Evolutionary conservation across 2,329 filamentous ascomycete genomes (phyloP), one percentile per base, ranked within the genome.

Genomic region (Trichoderma brevicompactum): DNA sequence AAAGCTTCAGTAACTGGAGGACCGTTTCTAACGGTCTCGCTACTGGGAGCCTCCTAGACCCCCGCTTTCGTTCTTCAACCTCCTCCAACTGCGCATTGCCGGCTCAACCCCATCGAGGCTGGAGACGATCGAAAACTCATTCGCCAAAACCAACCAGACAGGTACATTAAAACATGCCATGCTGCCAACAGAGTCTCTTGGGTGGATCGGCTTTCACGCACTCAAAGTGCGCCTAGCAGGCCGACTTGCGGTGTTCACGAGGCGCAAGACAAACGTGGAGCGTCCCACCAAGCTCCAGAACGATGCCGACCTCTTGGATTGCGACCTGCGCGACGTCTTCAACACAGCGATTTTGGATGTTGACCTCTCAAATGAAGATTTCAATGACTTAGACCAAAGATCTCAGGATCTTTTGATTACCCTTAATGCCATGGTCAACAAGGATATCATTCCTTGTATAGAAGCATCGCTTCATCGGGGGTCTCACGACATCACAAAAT

Each of bases 181-280:
- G 61, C 61, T 64, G 12, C 61, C 61, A 28, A 64, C 61, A 0
- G 49, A 64, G 17, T 64, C 41, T 5, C 49, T 64, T 55, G 50
- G 38, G 32, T 64, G 61, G 61, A 55, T 54, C 13, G 48, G 50
- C n/a, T 64, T 64, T 7, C 61, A 64, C 40, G 61, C 48, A 46
- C 43, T 64, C 3, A 64, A 64, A 23, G 61, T 64, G 41, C 61
- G 61, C 15, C 15, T 64, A 50, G 49, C 8, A 17, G 61, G 61
- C 2, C 50, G 61, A 28, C 61, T 64, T 28, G 61, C 61, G 3
- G 28, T 34, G 15, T 36, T 64, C 7, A 10, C 40, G 5, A 44
- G 34, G 28, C 50, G 40, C 6, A 38, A 28, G 28, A 12, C 40
- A 1, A 49, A 28, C 10, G 28, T 19, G 10, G 36, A 15, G 12